phyloP scores from a whole-genome alignment of 2,329 filamentous ascomycete species.

The Dothideomycetes sp. region DNA sequence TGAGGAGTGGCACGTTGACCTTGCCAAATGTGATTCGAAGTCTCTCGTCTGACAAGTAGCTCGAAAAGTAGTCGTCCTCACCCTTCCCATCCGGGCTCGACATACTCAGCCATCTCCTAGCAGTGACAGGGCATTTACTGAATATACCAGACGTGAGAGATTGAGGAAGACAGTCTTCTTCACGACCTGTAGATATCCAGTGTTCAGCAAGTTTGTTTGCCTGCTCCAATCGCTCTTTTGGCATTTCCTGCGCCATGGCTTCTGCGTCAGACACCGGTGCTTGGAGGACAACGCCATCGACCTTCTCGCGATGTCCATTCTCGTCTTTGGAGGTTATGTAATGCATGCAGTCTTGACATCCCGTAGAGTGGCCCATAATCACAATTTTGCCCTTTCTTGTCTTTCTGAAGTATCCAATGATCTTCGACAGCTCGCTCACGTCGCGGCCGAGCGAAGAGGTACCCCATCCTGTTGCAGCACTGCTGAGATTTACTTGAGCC shows the following conservation, averaged over 20 bases:
- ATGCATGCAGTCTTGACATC: constrained; percentile 57
- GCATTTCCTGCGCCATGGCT: constrained; percentile 38
- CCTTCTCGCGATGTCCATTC: constrained; percentile 32
- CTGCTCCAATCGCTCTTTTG: constrained; percentile 30
- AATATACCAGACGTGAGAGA: constrained; percentile 18
- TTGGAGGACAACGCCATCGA: constrained; percentile 72
- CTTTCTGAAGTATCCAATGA: constrained; percentile 39
- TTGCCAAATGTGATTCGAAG: constrained; percentile 55
- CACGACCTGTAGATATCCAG: constrained; percentile 45
- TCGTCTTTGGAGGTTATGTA: constrained; percentile 38
- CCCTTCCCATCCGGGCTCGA: constrained; percentile 46
- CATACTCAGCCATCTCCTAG: constrained; percentile 48
- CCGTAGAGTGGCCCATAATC: constrained; percentile 59
- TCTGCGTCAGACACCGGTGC: constrained; percentile 72
- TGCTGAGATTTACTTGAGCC: constrained; percentile 36
- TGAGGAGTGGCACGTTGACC: constrained; percentile 47
- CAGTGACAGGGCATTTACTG: constrained; percentile 36
- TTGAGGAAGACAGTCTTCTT: constrained; percentile 43
- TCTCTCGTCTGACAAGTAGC: constrained; percentile 52
- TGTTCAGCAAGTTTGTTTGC: constrained; percentile 34
- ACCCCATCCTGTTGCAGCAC: constrained; percentile 46
- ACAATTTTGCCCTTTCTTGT: constrained; percentile 43
- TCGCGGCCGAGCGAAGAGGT: constrained; percentile 41
- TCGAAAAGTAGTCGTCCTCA: constrained; percentile 83
- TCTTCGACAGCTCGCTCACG: constrained; percentile 40